A percentile compares a stretch with the other conserved stretches of the same genome.
phyloP scores from a whole-genome alignment of 176 grass and related monocot genomes.

The Leersia perrieri region DNA sequence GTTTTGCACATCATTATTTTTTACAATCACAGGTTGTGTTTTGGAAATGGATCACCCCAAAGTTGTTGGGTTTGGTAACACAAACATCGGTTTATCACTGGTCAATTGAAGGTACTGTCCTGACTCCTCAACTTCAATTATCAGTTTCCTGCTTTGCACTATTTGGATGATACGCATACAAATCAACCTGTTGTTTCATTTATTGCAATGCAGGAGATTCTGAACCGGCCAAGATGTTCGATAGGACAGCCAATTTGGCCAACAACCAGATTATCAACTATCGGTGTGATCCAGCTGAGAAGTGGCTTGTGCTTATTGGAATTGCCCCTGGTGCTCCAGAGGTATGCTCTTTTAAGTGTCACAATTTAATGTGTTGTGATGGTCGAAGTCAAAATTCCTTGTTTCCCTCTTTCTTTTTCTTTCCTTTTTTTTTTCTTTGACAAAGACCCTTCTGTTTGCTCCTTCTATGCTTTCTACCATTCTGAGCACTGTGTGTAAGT shows the following conservation, averaged over 20 bases:
- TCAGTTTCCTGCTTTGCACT: constrained; percentile 4
- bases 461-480: neutral
- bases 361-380: too few species aligned
- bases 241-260: constrained; percentile 84
- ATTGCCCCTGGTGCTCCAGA: constrained; percentile 87
- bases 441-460: neutral
- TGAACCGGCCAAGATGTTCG: constrained; percentile 92
- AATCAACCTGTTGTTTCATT: neutral
- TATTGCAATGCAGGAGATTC: constrained; percentile 59
- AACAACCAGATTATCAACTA: constrained; percentile 99
- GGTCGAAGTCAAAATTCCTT: too few species aligned
- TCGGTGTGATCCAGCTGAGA: constrained; percentile 75
- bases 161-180: neutral
- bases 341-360: constrained; percentile 34
- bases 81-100: constrained; percentile 91
- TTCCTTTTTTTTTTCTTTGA: too few species aligned
- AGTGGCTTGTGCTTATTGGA: constrained; percentile 97
- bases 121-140: neutral
- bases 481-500: neutral
- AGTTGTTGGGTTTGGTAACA: constrained; percentile 75
- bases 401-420: too few species aligned
- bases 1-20: neutral
- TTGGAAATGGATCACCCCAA: constrained; percentile 97
- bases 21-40: constrained; percentile 70
- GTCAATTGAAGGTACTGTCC: constrained; percentile 73